Percentiles rank a stretch among this genome's conserved stretches.
Conservation (phyloP, 495 filamentous ascomycete genomes). For the Cercophora samala region DNA sequence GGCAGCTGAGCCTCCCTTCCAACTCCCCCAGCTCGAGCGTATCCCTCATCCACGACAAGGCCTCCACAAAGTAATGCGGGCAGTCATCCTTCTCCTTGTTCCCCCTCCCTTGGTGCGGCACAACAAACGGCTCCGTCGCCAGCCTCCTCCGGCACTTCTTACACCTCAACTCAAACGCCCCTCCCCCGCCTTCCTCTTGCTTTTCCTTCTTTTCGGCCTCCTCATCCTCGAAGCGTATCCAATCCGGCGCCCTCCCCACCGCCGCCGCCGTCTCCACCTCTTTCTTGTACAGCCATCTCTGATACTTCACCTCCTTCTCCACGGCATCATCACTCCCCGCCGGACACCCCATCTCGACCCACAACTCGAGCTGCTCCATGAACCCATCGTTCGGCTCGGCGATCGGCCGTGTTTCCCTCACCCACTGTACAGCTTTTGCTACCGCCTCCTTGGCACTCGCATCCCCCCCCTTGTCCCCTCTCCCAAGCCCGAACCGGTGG, state of each 20-base stretch:
- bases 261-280: slow-evolving; percentile 72
- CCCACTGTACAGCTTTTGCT: slow-evolving; percentile 41
- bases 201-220: slow-evolving; percentile 24
- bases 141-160: slow-evolving; percentile 61
- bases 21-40: slow-evolving; percentile 73
- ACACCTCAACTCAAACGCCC: slow-evolving; percentile 50
- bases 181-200: slow-evolving; percentile 2
- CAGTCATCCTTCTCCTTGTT: slow-evolving; percentile 46
- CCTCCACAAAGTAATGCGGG: slow-evolving; percentile 84
- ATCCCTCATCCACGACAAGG: slow-evolving; percentile 88
- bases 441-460: slow-evolving; percentile 32
- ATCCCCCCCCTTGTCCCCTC: slow-evolving; percentile 27
- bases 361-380: slow-evolving; percentile 82
- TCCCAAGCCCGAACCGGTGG: slow-evolving; percentile 40
- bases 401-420: slow-evolving; percentile 63
- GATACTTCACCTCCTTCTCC: slow-evolving; percentile 69
- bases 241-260: slow-evolving; percentile 59
- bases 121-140: slow-evolving; percentile 41
- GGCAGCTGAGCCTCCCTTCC: slow-evolving; percentile 79
- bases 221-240: slow-evolving; percentile 84
- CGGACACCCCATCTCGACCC: slow-evolving; percentile 77
- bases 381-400: slow-evolving; percentile 88
- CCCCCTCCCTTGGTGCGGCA: slow-evolving; percentile 35
- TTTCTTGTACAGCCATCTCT: slow-evolving; percentile 80
- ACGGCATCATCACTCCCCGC: slow-evolving; percentile 48